Base-by-base conservation (phyloP, 371 early-diverging fungal genomes). In the Choanephora cucurbitarum region DNA sequence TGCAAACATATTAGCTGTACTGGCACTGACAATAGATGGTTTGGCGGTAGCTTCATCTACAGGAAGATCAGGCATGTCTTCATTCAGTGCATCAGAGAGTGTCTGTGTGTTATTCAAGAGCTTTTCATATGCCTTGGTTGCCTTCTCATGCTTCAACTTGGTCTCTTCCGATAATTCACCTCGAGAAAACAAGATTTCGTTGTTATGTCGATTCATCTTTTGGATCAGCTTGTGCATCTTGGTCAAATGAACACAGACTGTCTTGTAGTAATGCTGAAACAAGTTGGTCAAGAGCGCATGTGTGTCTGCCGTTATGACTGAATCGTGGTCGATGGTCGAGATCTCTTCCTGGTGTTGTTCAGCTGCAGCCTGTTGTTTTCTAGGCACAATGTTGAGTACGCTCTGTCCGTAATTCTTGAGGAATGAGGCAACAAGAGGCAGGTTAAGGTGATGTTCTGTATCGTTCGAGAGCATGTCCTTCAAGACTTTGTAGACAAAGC, bases 151-250 rank as follows among this genome's bases (percentile, higher is more conserved):
- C 49, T 82, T 75, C 51, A 91, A 89, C 58, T 92, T 89, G 11
- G 82, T 82, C 23, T 92, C 95, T 23, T 94, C 94, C 9, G 85
- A 82, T 5, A 95, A 70, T 33, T 90, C 89, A 15, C 96, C 96
- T 22, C 89, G 83, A 15, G 88, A 79, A 60, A 95, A 92, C 33
- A 90, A 75, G 9, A 76, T 80, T 50, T 95, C 91, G 47, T 92
- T 84, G 51, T 92, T 93, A 22, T 75, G 80, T 45, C 84, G 79
- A 33, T 94, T 92, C 55, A 90, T 72, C 55, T 84, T 87, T 62
- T 85, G 76, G 40, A 97, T 75, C 9, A 77, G 70, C 73, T 86
- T 85, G 68, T 93, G 89, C 58, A 91, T 87, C 41, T 84, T 85
- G 32, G 83, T 69, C 3, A 95, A 70, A 64, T 91, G 89, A 31